A percentile compares a stretch with the other conserved stretches of the same genome.
Evolutionary conservation across 2,329 filamentous ascomycete genomes (phyloP).

Genomic region (Ophiostoma australiae): DNA sequence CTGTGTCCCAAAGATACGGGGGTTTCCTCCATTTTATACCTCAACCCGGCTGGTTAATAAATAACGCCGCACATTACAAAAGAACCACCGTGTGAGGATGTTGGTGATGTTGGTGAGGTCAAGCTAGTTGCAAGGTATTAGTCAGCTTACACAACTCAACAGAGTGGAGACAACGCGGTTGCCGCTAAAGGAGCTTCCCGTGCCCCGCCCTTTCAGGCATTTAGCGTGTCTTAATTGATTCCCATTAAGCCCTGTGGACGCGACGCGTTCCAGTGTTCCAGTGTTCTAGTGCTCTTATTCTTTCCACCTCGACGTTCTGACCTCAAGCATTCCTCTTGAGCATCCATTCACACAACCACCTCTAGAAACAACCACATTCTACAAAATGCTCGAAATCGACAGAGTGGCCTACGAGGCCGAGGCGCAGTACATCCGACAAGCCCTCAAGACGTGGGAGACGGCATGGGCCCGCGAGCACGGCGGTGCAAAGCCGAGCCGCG

Average conservation of each 20-base stretch:
- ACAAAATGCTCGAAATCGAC: conserved; percentile 44
- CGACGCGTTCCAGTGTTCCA: background rate
- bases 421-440: conserved; percentile 55
- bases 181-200: background rate
- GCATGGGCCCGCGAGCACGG: conserved; percentile 57
- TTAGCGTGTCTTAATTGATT: background rate
- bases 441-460: conserved; percentile 71
- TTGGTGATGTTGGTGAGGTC: too few relatives aligned
- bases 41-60: background rate
- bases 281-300: background rate
- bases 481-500: conserved; percentile 64
- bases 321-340: background rate
- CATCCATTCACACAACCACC: background rate
- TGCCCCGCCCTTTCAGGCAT: background rate
- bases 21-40: too few relatives aligned
- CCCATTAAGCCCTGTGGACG: background rate
- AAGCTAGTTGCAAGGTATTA: background rate
- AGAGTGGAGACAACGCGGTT: background rate
- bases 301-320: too few relatives aligned
- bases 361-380: background rate
- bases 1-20: too few relatives aligned
- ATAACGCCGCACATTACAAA: background rate
- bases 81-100: background rate
- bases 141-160: background rate
- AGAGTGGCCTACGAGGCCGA: conserved; percentile 46